These are phyloP conservation scores for Viola odorata DNA, from an alignment of 345 rosid genomes.

Conservation along the genomic window DNA sequence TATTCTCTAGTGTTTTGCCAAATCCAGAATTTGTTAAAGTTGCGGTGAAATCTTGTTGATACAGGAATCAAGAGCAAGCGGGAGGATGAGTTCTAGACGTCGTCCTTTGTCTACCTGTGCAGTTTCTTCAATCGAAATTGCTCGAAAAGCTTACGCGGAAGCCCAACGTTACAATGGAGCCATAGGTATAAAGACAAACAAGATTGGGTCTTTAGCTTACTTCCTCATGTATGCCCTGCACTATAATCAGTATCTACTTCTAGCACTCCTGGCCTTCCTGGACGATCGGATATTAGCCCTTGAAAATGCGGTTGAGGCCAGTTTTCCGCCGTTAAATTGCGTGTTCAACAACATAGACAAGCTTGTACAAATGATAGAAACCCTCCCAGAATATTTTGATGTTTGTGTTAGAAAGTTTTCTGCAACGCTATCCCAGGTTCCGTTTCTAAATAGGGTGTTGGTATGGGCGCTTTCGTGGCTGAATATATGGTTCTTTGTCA, in stretches of 20 bases:
- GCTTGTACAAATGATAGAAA: conserved; percentile 31
- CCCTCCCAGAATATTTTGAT: conserved; percentile 48
- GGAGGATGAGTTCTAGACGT: conserved; percentile 26
- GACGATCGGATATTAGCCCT: conserved; percentile 48
- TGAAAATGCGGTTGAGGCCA: conserved; percentile 31
- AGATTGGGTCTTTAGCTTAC: conserved; percentile 13
- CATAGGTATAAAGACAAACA: conserved; percentile 20
- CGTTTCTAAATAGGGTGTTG: conserved; percentile 31
- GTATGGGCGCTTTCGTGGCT: conserved; percentile 35
- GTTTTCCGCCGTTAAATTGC: conserved; percentile 44
- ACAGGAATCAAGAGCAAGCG: conserved; percentile 17
- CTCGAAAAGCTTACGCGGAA: conserved; percentile 30
- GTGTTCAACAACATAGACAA: conserved; percentile 41
- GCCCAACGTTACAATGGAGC: conserved; percentile 34
- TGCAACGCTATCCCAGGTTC: conserved; percentile 20
- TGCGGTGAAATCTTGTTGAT: too few species aligned
- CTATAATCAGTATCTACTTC: conserved; percentile 14
- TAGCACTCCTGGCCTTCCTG: conserved; percentile 28
- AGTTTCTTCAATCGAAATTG: conserved; percentile 29
- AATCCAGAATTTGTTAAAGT: too few species aligned
- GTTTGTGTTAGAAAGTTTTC: conserved; percentile 25
- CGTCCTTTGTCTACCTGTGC: conserved; percentile 61
- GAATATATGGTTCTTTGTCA: conserved; percentile 18
- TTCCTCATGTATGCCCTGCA: conserved; percentile 24
- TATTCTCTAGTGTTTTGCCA: too few species aligned